phyloP scores from a whole-genome alignment of 441 rosid genomes.

The Gossypium davidsonii region DNA sequence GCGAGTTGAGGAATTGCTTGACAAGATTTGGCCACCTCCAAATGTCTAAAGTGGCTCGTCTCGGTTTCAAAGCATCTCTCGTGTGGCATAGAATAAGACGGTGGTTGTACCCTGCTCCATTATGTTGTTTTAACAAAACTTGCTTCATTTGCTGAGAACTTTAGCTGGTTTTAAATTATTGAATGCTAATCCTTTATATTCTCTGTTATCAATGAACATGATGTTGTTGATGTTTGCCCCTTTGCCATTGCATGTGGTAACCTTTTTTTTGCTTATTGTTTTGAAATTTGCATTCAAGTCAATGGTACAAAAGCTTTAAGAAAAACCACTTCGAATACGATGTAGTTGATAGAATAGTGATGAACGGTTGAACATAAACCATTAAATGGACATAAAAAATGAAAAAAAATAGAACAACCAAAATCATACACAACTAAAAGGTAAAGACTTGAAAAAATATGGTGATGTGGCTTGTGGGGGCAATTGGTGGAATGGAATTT shows the following conservation, averaged over 20 bases:
- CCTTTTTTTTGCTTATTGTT: neutral
- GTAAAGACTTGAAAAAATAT: too few species aligned
- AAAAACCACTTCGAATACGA: too few species aligned
- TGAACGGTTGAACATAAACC: too few species aligned
- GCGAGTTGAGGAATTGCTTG: constrained; percentile 69
- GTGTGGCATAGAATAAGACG: constrained; percentile 27
- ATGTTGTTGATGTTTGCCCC: neutral
- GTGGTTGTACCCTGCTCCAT: neutral
- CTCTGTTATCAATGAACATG: neutral
- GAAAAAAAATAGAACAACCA: too few species aligned
- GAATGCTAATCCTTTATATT: constrained; percentile 2
- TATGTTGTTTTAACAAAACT: neutral
- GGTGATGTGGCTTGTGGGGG: too few species aligned
- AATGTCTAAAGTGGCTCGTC: constrained; percentile 42
- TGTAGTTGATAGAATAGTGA: too few species aligned
- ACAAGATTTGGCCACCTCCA: constrained; percentile 98
- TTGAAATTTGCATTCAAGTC: neutral
- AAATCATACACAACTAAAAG: too few species aligned
- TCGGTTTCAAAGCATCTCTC: constrained; percentile 3
- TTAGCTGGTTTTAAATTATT: neutral
- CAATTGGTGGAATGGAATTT: too few species aligned
- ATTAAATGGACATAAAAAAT: too few species aligned
- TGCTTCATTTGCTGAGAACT: neutral
- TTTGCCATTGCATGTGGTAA: neutral
- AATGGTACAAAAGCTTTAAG: neutral